Evolutionary conservation across 1,284 basidiomycete species (phyloP), one percentile per base, ranked within the genome.

Genomic region (Exobasidium cylindrosporum): DNA sequence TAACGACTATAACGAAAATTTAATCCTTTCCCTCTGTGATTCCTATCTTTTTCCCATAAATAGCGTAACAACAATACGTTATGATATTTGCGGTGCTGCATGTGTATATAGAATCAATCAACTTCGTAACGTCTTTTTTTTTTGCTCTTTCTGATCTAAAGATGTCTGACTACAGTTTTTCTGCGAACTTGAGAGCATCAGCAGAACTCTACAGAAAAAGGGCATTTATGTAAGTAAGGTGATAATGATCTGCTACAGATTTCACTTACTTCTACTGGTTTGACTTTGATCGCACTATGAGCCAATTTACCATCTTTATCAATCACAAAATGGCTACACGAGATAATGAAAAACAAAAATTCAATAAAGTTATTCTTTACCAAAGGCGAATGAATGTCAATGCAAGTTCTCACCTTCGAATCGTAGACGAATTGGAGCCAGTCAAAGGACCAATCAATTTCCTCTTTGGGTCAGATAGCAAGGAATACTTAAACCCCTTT

Each of bases 391-490:
- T 23, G 56, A 32, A 45, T 32, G 23, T 26, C 14, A 24, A 7
- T 24, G 14, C 32, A 11, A 29, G 13, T 31, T 29, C 50, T 57
- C 52, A 68, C 65, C 63, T 60, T 52, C 70, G 61, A 63, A 79
- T 90, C 50, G 88, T 89, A 1, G 87, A 88, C 4, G 74, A 68
- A 52, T 87, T 86, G 1, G 86, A 88, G 1, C 92, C 91, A 14
- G 92, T 93, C 40, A 97, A 84, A 6, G 86, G 86, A 55, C 85
- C 85, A 74, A 97, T 91, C 35, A 97, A 83, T 43, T 84, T 79
- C 45, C 88, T 86, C 76, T 92, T 86, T 23, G 89, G 91, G 80
- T 97, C 94, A 6, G 89, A 94, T 49, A 97, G 84, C 4, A 97
- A 83, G 3, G 87, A 84, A 80, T 93, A 97, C 13, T 87, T 90